Base-by-base conservation (phyloP, 176 grass and related monocot species). In the Pharus latifolius region DNA sequence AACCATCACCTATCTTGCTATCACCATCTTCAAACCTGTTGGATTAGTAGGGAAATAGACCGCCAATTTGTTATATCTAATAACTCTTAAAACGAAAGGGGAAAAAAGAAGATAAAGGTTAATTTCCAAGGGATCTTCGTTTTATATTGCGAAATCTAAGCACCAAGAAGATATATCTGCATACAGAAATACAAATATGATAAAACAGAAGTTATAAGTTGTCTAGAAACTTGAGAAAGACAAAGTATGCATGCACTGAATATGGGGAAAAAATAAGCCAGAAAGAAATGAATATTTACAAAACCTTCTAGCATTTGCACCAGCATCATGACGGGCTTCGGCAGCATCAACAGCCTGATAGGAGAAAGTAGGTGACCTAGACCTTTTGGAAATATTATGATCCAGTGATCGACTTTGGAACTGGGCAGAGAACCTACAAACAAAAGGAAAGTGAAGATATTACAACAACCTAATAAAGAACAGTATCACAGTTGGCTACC, bases 301-400 rank as follows among this genome's bases (percentile, higher is more conserved):
- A 25, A 53, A 84, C 86, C 76, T 88, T 72, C 86, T 80, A 61
- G 64, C 37, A 72, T 72, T 66, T 58, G 27, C 17, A 65, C 72
- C 70, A 61, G 59, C 50, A 47, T 57, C 45, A 59, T 11, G 50
- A 60, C 55, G 65, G 63, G 59, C 50, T 82, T 80, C 70, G 15
- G 44, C 29, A 65, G 63, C 72, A 80, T 77, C 77, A 84, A 54
- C 70, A 80, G 80, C 58, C 32, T 81, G 53, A 66, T 73, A 80
- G 65, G 65, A 77, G 46, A 62, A 68, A 55, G 77, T 64, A 37
- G 78, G 87, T 65, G 87, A 85, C 69, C 78, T 82, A 35, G 78
- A 73, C 82, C 78, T 78, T 82, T 85, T 85, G 31, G 78, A 67
- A 82, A 74, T 72, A 61, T 69, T 63, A 65, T 80, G 72, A 65